Evolutionary conservation across 805 yeast genomes (phyloP), one percentile per base, ranked within the genome.

Genomic region (Candida chauliodis): DNA sequence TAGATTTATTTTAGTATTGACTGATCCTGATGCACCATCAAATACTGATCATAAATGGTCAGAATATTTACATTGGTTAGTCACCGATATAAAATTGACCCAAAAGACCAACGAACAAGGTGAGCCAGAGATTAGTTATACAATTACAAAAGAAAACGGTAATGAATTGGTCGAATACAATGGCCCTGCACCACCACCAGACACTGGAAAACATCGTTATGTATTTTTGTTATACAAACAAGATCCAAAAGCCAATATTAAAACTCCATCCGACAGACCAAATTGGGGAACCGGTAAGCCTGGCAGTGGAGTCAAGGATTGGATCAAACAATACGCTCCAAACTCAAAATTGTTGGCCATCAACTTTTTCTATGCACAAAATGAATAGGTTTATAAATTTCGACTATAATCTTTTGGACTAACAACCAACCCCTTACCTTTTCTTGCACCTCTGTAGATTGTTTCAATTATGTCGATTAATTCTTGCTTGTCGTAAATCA

Each of bases 21-120:
- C 96, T 6, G 96, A 89, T 59, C 97, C 97, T 1, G 96, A 89
- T 66, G 96, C 96, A 6, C 97, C 97, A 10, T 76, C 89, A 3
- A 74, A 79, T 49, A 71, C 75, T 2, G 96, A 89, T 58, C 78
- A 81, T 53, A 86, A 80, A 56, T 88, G 95, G 95, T 81, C 93
- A 2, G 95, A 89, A 60, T 89, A 70, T 57, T 79, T 84, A 38
- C 97, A 89, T 63, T 86, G 77, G 71, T 66, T 89, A 27, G 63
- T 71, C 22, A 61, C 78, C 2, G 81, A 81, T 48, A 70, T 81
- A 50, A 53, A 63, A 29, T 61, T 78, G 49, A 42, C 50, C n/a
- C 57, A 71, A 1, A 62, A 61, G n/a, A 42, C 60, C 21, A 56
- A 44, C 27, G 39, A 42, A 24, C 40, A 44, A 16, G 38, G 40